A percentile compares a stretch with the other conserved stretches of the same genome.
Evolutionary conservation across 805 yeast species (phyloP).

Genomic region (Myxozyma kluyveri): DNA sequence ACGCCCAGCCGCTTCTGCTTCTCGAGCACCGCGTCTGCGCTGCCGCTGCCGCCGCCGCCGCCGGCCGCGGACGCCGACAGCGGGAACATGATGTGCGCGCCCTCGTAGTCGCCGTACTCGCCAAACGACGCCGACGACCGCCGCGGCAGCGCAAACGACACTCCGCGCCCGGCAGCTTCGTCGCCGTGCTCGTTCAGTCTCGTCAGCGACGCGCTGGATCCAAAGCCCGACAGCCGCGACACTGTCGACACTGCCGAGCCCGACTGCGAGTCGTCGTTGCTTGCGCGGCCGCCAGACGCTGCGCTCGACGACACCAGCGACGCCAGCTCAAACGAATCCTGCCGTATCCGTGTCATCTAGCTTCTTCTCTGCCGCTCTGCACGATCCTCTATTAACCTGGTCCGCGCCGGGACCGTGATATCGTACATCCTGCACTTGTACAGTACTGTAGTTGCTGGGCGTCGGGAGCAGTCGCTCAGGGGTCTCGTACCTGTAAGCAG

Average conservation of each 20-base stretch:
- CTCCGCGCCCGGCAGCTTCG: neutral
- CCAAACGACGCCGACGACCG: slow-evolving; percentile 11
- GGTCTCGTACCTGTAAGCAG: too few relatives aligned
- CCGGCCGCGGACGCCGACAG: slow-evolving; percentile 33
- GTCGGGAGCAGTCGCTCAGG: too few relatives aligned
- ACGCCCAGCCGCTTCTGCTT: slow-evolving; percentile 29
- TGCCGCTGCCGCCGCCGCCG: slow-evolving; percentile 9
- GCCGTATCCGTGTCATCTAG: neutral
- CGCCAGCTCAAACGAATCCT: slow-evolving; percentile 38
- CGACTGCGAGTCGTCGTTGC: neutral
- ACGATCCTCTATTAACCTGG: neutral
- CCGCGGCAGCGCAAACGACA: slow-evolving; percentile 4
- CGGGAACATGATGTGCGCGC: slow-evolving; percentile 32
- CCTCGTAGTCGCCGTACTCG: slow-evolving; percentile 26
- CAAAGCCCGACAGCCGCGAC: neutral
- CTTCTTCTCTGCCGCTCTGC: neutral
- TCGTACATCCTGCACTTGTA: too few relatives aligned
- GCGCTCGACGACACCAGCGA: slow-evolving; percentile 37
- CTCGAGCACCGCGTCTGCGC: slow-evolving; percentile 31
- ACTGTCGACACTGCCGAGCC: neutral
- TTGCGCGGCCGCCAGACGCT: slow-evolving; percentile 2
- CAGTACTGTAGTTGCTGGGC: too few relatives aligned
- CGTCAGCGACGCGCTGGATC: neutral
- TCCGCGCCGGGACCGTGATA: too few relatives aligned
- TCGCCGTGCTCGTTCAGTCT: neutral